These are phyloP conservation scores for Lodderomyces theae DNA, from an alignment of 1,139 yeast species.

Conservation along the genomic window DNA sequence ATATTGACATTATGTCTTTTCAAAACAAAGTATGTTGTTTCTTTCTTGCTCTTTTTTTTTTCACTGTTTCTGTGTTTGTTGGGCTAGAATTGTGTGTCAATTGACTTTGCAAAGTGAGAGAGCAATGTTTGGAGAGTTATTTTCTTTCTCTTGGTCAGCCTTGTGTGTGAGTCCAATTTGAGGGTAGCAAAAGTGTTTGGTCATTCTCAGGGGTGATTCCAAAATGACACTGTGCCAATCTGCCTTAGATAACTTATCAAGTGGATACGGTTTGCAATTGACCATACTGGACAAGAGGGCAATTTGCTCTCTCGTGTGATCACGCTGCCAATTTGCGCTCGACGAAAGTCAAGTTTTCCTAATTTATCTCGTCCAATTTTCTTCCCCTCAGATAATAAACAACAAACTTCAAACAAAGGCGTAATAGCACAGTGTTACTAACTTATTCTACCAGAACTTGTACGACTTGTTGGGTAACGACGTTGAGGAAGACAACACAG, in stretches of 20 bases:
- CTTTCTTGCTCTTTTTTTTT: not conserved
- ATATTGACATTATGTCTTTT: constrained; percentile 37
- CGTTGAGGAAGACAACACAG: constrained; percentile 62
- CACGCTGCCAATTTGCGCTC: not conserved
- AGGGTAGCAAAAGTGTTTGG: too few species aligned
- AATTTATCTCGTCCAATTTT: too few species aligned
- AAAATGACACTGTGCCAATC: too few species aligned
- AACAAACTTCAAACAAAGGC: too few species aligned
- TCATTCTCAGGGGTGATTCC: too few species aligned
- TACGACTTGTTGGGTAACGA: constrained; percentile 65
- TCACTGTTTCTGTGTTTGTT: not conserved
- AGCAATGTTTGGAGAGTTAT: not conserved
- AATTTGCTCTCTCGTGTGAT: constrained; percentile 9
- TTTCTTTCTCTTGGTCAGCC: not conserved
- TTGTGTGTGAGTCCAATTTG: too few species aligned
- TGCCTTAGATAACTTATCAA: not conserved
- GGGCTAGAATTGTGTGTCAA: not conserved
- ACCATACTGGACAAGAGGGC: not conserved
- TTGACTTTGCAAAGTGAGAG: not conserved
- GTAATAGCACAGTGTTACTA: too few species aligned
- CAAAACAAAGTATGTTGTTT: constrained; percentile 47
- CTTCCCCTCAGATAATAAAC: not conserved
- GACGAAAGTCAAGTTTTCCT: not conserved
- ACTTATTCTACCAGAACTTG: constrained; percentile 37
- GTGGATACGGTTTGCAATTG: not conserved